Evolutionary conservation across 495 filamentous ascomycete species (phyloP).

Genomic region (Daldinia concentrica): DNA sequence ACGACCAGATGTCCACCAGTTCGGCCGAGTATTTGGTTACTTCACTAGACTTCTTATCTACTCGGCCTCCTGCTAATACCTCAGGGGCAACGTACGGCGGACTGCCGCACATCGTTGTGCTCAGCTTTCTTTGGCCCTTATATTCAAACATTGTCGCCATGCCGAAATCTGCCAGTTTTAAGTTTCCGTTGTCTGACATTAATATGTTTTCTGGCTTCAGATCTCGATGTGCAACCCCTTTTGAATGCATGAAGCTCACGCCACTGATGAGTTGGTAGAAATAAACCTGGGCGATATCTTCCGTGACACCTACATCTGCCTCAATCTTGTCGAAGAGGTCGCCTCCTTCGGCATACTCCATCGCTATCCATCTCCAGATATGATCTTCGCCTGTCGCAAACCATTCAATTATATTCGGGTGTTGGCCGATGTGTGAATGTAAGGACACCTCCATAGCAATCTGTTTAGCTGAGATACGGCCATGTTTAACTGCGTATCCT

Average conservation of each 20-base stretch:
- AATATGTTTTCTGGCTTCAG: slow-evolving; percentile 94
- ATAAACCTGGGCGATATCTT: slow-evolving; percentile 95
- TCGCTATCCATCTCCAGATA: slow-evolving; percentile 96
- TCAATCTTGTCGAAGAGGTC: slow-evolving; percentile 99
- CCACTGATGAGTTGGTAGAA: slow-evolving; percentile 92
- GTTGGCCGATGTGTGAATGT: slow-evolving; percentile 85
- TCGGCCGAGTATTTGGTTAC: slow-evolving; percentile 80
- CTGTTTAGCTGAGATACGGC: slow-evolving; percentile 87
- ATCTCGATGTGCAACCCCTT: slow-evolving; percentile 87
- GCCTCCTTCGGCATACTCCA: slow-evolving; percentile 95
- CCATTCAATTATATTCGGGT: slow-evolving; percentile 93
- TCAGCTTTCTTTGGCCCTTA: slow-evolving; percentile 80
- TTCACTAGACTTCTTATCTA: slow-evolving; percentile 58
- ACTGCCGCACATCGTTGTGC: slow-evolving; percentile 90
- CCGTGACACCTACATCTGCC: slow-evolving; percentile 88
- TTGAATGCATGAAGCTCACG: slow-evolving; percentile 93
- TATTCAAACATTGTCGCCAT: slow-evolving; percentile 93
- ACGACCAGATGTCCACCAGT: slow-evolving; percentile 94
- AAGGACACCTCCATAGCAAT: slow-evolving; percentile 88
- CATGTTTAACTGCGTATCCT: slow-evolving; percentile 86
- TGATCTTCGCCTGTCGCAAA: slow-evolving; percentile 86
- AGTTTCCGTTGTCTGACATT: slow-evolving; percentile 79
- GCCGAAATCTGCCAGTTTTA: slow-evolving; percentile 98
- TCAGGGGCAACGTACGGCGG: slow-evolving; percentile 98
- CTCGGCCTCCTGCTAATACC: slow-evolving; percentile 67